Evolutionary conservation across 441 rosid species (phyloP), one percentile per base, ranked within the genome.

Genomic region (Populus hybrid): DNA sequence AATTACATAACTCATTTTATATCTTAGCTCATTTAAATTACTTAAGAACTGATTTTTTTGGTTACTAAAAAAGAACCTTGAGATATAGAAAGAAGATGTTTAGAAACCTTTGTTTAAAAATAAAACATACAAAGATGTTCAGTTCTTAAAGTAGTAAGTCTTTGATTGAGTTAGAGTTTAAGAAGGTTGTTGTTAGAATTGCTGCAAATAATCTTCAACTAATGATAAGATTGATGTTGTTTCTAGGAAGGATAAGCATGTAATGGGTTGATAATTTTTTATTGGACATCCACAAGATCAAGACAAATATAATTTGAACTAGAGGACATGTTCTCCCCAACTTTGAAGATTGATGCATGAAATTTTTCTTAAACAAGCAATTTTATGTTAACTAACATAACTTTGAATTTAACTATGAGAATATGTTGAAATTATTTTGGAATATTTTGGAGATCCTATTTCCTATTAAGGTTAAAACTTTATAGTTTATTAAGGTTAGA

Each of bases 241-340:
- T 50, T 16, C 8, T 16, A 16, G 1, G 0, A 2, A 1, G 8
- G 8, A 2, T 50, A 50, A 50, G 2, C 6, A 46, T 46, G 20
- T 46, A 46, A 16, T 0, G 59, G 6, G n/a, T 50, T 16, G 59
- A 1, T 50, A 16, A 50, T 1, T 16, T 50, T 4, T 50, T 50
- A 2, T 50, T 16, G 6, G 0, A 50, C 2, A 50, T 4, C n/a
- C 8, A 50, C 1, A 1, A 5, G 2, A 50, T 50, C 8, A 0
- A 50, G 8, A 0, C 2, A 50, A 0, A 0, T 16, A 1, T 16
- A 50, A 50, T 50, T 50, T 50, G 8, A 50, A 50, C 1, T 50
- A 0, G 1, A 50, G 0, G 20, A 50, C 0, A 0, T 4, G 6
- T 5, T 50, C 8, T 50, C 6, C 1, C n/a, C 0, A 50, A 50